A percentile compares a stretch with the other conserved stretches of the same genome.
Conservation (phyloP, 768 basidiomycete species). For the Dendrothele bispora region DNA sequence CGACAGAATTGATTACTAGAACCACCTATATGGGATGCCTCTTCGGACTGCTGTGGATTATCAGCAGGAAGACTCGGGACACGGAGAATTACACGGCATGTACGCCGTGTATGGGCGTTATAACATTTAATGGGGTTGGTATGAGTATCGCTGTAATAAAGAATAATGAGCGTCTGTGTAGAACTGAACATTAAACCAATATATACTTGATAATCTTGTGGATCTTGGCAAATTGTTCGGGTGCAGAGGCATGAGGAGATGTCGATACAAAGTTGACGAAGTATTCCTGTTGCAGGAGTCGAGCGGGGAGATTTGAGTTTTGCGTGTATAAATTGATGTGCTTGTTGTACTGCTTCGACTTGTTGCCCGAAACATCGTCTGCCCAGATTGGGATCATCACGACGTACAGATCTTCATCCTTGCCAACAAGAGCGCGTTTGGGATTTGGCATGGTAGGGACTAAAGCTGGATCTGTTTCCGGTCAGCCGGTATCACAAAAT, state of each 20-base stretch:
- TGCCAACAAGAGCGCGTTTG: constrained; percentile 24
- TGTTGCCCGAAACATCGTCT: constrained; percentile 44
- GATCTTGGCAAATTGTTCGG: constrained; percentile 39
- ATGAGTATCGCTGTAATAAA: constrained; percentile 28
- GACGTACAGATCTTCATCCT: constrained; percentile 28
- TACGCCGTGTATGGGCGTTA: constrained; percentile 22
- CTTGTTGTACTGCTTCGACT: constrained; percentile 44
- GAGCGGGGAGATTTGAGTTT: constrained; percentile 33
- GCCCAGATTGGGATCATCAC: constrained; percentile 31
- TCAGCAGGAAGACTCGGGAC: constrained; percentile 32
- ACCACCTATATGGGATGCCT: constrained; percentile 37
- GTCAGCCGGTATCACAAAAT: no score
- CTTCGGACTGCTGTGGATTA: constrained; percentile 40
- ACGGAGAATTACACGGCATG: constrained; percentile 19
- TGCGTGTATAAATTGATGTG: constrained; percentile 40
- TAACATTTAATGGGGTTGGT: constrained; percentile 27
- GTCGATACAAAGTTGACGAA: constrained; percentile 39
- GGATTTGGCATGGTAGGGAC: constrained; percentile 41
- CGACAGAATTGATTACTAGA: constrained; percentile 40
- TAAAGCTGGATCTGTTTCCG: no score
- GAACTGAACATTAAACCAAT: not conserved
- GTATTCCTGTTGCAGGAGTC: constrained; percentile 33
- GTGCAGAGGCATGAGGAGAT: constrained; percentile 32
- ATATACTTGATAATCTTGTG: constrained; percentile 31
- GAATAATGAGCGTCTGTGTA: no score